Base-by-base conservation (phyloP, 306 rosid species). In the Erythrophleum fordii region DNA sequence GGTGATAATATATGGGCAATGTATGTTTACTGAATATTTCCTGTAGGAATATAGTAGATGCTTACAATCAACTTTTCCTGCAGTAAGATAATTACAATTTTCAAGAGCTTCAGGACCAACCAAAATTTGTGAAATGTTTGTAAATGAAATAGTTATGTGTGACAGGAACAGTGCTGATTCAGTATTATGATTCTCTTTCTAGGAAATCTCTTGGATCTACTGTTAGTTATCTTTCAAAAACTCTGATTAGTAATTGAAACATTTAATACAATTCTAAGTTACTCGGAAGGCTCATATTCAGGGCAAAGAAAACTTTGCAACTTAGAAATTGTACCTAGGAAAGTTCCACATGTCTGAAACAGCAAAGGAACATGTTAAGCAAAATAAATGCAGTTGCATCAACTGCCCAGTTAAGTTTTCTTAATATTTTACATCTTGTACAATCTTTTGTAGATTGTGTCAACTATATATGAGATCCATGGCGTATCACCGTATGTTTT, bases 281-380 rank as follows among this genome's bases (percentile, higher is more conserved):
- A 23, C 55, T 11, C 2, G n/a, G 52, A 75, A 31, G 71, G 66
- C 20, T 55, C 10, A 8, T 75, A 25, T 75, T 73, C 45, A 42
- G 72, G 25, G 65, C 28, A 44, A 67, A 34, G 12, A 68, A 76
- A 45, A 17, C 49, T 17, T 18, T 23, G 56, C 13, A 68, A 46
- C 72, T 68, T 67, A 52, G 1, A n/a, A 22, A 61, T n/a, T 52
- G 59, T 25, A 66, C 52, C 31, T 66, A n/a, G 23, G 70, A 16
- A 56, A 49, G 44, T 67, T 51, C 22, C 69, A 49, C 56, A 18
- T 76, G 44, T 80, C 39, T 58, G 69, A 48, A 62, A n/a, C 31
- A 62, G 37, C 20, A 81, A 13, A 42, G 7, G 18, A 29, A 12
- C 42, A 66, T 53, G 1, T 14, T 13, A 46, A 46, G 53, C 52